Base-by-base conservation (phyloP, 139 green algal species). In the Volvox reticuliferus region DNA sequence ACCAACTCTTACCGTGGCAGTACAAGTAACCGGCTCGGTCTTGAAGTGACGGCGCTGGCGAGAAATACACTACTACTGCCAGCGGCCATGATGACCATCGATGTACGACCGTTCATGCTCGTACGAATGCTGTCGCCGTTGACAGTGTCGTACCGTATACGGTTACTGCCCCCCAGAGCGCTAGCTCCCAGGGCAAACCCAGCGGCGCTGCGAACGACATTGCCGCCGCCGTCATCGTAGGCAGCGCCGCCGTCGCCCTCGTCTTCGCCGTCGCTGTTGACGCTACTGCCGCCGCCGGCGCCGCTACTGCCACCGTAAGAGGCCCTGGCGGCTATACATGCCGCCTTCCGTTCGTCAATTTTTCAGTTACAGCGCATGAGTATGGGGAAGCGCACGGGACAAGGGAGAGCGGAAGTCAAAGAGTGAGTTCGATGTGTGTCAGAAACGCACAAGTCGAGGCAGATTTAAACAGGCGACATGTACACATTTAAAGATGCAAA, bases 1-100 rank as follows among this genome's bases (percentile, higher is more conserved):
- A 6, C 14, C 32, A 33, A 20, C 12, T 20, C 76, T 24, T 30
- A 86, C 79, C 79, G 61, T 55, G 81, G 81, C 61, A 87, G 30
- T 22, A 87, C 62, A 30, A 87, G n/a, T 63, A 87, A 32, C 62
- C n/a, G 67, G 62, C 81, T 71, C 30, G 81, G 44, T 0, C 81
- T 28, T 16, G 81, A 30, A 6, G 81, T 77, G 20, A 87, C 81
- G 35, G 62, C 81, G 30, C 61, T 77, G 18, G 81, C 81, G 6
- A 61, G 30, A 33, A 76, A 84, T 1, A 61, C 32, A 35, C 32
- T 79, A 79, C 32, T 33, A 24, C 75, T 17, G 65, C 65, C 65
- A 28, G 65, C 65, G 65, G 65, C 65, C 65, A 55, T 55, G 44
- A 55, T 55, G 44, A 55, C 9, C 9, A 55, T 14, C 44, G 44